phyloP scores from a whole-genome alignment of 2,329 filamentous ascomycete species.

The Trichoderma sp. region DNA sequence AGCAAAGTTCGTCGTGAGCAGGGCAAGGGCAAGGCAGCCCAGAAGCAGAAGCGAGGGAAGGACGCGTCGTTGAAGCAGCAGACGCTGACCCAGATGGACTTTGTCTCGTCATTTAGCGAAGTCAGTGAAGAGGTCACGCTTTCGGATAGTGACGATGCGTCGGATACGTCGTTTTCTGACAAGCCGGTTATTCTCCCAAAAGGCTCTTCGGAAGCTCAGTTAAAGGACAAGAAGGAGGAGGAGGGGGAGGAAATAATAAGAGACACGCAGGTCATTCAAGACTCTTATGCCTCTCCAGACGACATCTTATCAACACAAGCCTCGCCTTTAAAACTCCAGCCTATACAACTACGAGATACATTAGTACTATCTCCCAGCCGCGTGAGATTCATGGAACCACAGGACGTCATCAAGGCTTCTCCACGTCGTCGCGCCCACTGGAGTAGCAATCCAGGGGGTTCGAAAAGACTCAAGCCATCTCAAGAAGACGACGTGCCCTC shows the following conservation, averaged over 20 bases:
- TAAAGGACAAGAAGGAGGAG: neutral
- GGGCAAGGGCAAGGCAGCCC: slow-evolving; percentile 28
- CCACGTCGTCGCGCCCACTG: neutral
- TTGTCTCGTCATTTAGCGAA: slow-evolving; percentile 38
- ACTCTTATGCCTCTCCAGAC: slow-evolving; percentile 44
- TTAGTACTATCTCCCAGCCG: neutral
- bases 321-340: neutral
- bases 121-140: slow-evolving; percentile 32
- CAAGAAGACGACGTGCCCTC: neutral
- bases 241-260: slow-evolving; percentile 26
- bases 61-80: slow-evolving; percentile 32
- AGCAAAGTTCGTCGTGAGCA: slow-evolving; percentile 29
- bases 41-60: neutral
- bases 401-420: neutral
- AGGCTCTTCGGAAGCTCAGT: slow-evolving; percentile 19
- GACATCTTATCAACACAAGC: slow-evolving; percentile 29
- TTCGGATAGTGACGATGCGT: slow-evolving; percentile 32
- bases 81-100: slow-evolving; percentile 45
- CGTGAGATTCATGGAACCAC: too few species aligned
- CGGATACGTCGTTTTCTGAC: slow-evolving; percentile 16
- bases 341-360: neutral
- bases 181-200: slow-evolving; percentile 31
- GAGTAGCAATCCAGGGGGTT: neutral
- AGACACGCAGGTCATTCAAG: slow-evolving; percentile 39
- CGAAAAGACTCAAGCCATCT: neutral